Evolutionary conservation across 164 flowering plant species (phyloP), one percentile per base, ranked within the genome.

Genomic region (Umbellularia californica): DNA sequence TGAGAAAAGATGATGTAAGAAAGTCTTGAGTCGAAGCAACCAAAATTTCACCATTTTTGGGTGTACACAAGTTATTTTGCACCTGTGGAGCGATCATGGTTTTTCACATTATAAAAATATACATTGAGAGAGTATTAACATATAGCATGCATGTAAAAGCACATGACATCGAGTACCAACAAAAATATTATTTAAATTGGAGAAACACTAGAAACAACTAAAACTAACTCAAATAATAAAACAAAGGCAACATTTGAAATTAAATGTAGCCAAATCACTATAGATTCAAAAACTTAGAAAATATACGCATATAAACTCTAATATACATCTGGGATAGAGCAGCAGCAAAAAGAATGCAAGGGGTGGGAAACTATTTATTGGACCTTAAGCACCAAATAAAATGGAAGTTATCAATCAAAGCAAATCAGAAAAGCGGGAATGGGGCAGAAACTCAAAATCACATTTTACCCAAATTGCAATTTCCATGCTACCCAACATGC

Each of bases 11-110:
- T n/a, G 97, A 94, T 50, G 98, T 96, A 25, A 96, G 76, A 83
- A 96, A 96, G 81, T 96, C 99, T 81, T 96, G 98, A 50, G 99
- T 96, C 7, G 99, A 94, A 68, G 99, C 99, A 76, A 96, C 97
- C 85, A 96, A 83, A 66, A 96, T 87, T 80, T 91, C 97, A 68
- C 99, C 98, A 88, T 92, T 96, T 81, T 96, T 96, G 50, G 99
- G 99, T 7, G 99, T 96, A 77, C 98, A 96, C 71, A 96, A 84
- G 85, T 96, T 96, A 80, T 94, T 92, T 80, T 92, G 97, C 74
- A 96, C 99, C 98, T 96, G 86, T 64, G 63, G 65, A 79, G 58
- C 20, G 75, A 78, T 72, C 63, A 84, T 67, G 20, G 73, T 24
- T 25, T 63, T 58, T 68, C 62, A 63, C 62, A 24, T 51, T 11